Base-by-base conservation (phyloP, 2,329 filamentous ascomycete species). In the Botrytis squamosa region DNA sequence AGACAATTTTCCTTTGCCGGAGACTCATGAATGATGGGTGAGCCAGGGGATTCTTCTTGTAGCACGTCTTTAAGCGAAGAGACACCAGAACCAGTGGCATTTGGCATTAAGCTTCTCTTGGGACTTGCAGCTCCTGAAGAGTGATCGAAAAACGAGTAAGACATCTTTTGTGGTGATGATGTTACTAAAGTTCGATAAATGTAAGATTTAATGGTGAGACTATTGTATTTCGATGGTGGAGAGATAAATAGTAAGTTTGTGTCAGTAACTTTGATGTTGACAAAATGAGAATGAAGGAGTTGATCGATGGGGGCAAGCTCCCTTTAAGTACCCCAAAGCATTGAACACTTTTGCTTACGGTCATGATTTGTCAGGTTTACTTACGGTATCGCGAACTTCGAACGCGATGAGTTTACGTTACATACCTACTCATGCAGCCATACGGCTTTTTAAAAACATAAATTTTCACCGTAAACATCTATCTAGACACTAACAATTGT, bases 41-140 rank as follows among this genome's bases (percentile, higher is more conserved):
- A 49, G 16, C 42, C 36, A 55, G 25, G 36, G 4, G 4, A 68
- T 3, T 68, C 46, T 55, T 29, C 36, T 25, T 68, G 36, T 22
- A 16, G 65, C n/a, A 42, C 25, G 8, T 22, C 4, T 6, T 3
- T 0, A 12, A 33, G 25, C 8, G 65, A 8, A 20, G 4, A 7
- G 25, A 4, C 0, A 29, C 0, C 2, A 40, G 9, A 0, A 14
- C 22, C 33, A 25, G 20, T 25, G 12, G 33, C 20, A 6, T 2
- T 10, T 6, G 20, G 33, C 1, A 12, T 25, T 38, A 14, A 5
- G 25, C 46, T 67, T 67, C 65, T 29, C 8, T 40, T 55, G 25
- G 40, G 65, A 22, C 33, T 55, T 29, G 22, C 14, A 29, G 46
- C 36, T 12, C 33, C n/a, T 40, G 46, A 6, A 1, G 2, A 18